Evolutionary conservation across 345 rosid genomes (phyloP).

Genomic region (Litchi chinensis): DNA sequence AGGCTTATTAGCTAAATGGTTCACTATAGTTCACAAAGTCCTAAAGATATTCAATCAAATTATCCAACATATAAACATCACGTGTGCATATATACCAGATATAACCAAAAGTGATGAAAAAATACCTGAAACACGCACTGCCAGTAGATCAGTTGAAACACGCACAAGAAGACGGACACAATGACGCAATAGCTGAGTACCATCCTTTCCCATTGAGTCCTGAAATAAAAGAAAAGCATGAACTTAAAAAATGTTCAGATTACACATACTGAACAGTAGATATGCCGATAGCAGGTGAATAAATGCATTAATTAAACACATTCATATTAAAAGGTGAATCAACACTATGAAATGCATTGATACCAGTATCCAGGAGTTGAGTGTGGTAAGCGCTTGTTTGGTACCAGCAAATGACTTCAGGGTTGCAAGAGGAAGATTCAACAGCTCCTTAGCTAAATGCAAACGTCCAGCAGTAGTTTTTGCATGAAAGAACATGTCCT

Average conservation of each 20-base stretch:
- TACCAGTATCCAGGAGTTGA: constrained; percentile 99
- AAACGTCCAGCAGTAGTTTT: constrained; percentile 90
- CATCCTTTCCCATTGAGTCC: constrained; percentile 99
- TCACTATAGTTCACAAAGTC: neutral
- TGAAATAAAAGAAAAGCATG: constrained; percentile 33
- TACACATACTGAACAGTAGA: constrained; percentile 6
- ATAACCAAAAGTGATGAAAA: constrained; percentile 21
- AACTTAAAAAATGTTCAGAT: neutral
- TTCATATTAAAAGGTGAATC: constrained; percentile 15
- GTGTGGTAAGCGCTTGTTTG: constrained; percentile 79
- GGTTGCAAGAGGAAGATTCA: constrained; percentile 76
- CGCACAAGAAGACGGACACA: constrained; percentile 99
- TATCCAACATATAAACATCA: neutral
- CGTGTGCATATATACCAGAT: neutral
- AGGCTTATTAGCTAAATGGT: neutral
- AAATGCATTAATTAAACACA: constrained; percentile 17
- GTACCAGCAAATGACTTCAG: constrained; percentile 97
- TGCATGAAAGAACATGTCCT: constrained; percentile 85
- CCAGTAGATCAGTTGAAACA: constrained; percentile 89
- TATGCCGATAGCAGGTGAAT: constrained; percentile 14
- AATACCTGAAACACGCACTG: constrained; percentile 95
- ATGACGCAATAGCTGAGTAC: constrained; percentile 97
- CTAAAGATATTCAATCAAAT: neutral
- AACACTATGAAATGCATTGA: constrained; percentile 22
- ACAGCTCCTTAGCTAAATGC: constrained; percentile 85